Conservation (phyloP, 1,284 basidiomycete species). For the Apiotrichum montevideense region DNA sequence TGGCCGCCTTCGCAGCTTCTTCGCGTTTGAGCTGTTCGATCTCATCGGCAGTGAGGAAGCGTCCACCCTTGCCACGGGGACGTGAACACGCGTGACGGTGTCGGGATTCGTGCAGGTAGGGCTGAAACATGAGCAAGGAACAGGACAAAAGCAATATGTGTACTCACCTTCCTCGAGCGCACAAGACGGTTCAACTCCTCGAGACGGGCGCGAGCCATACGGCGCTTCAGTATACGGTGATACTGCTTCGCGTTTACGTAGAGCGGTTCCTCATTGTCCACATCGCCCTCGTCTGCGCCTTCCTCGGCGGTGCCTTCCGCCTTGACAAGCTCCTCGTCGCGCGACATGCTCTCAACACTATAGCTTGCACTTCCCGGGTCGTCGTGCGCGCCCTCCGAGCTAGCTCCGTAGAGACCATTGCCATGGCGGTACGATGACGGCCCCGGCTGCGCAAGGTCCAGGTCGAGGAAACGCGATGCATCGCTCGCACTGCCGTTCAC, state of each 20-base stretch:
- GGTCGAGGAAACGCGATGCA: constrained; percentile 26
- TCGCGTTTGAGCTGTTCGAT: constrained; percentile 53
- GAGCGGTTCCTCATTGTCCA: constrained; percentile 82
- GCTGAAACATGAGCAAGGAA: constrained; percentile 52
- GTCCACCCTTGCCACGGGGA: constrained; percentile 89
- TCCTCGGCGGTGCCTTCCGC: constrained; percentile 19
- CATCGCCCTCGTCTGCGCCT: constrained; percentile 18
- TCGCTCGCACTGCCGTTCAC: constrained; percentile 15
- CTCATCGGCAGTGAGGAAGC: constrained; percentile 92
- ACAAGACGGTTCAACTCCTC: constrained; percentile 89
- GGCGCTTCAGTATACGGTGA: constrained; percentile 87
- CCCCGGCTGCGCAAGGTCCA: constrained; percentile 29
- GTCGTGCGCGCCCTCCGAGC: constrained; percentile 14
- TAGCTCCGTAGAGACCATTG: constrained; percentile 5
- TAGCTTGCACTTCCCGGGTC: constrained; percentile 3
- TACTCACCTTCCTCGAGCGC: constrained; percentile 74
- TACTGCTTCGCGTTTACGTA: constrained; percentile 98
- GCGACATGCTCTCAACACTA: constrained; percentile 5
- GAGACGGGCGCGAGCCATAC: constrained; percentile 75
- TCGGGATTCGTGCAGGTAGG: constrained; percentile 92
- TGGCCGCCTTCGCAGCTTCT: constrained; percentile 27
- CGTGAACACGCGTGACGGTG: constrained; percentile 97
- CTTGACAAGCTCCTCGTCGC: constrained; percentile 20
- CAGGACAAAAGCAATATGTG: neutral
- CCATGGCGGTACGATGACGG: constrained; percentile 25